Evolutionary conservation across 805 yeast species (phyloP), one percentile per base, ranked within the genome.

Genomic region (Saccharomycopsis amapae): DNA sequence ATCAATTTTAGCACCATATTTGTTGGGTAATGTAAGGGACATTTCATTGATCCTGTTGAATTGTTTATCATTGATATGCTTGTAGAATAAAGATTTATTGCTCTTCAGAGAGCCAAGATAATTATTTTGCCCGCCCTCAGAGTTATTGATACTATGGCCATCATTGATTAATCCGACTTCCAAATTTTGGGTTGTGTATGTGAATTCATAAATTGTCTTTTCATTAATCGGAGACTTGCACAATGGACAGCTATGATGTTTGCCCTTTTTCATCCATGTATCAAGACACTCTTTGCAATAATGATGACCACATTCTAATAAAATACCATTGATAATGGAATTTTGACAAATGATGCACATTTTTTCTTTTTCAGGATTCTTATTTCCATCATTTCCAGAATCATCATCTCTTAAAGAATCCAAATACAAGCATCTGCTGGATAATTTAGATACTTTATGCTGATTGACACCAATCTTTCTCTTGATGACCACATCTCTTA

Each of bases 221-320:
- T 57, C 52, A 20, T 61, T 62, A 15, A 86, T 64, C 1, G 52
- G 53, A 2, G 72, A 63, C 50, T 86, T 85, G 64, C 98, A 93
- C 54, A 88, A 69, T 0, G 98, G 97, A 62, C 98, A 93, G 1
- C 67, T 63, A 1, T 63, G 59, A 33, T 73, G 73, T 13, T 30
- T 18, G 15, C 19, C 18, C 13, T 66, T 67, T 18, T 62, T 63
- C 43, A 83, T 58, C 98, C 98, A 93, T 45, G 71, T 78, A 17
- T 65, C 71, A 31, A 93, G 67, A 61, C 98, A 93, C 1, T 76
- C 84, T 47, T 77, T 75, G 60, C 98, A 93, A 58, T 83, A 93
- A 54, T 79, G 79, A 62, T 93, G 98, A 0, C 97, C 97, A 70
- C 98, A 93, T 7, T 78, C 78, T 0, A 95, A 82, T 46, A 93